These are phyloP conservation scores for Boechera stricta DNA, from an alignment of 345 rosid genomes.

Conservation along the genomic window DNA sequence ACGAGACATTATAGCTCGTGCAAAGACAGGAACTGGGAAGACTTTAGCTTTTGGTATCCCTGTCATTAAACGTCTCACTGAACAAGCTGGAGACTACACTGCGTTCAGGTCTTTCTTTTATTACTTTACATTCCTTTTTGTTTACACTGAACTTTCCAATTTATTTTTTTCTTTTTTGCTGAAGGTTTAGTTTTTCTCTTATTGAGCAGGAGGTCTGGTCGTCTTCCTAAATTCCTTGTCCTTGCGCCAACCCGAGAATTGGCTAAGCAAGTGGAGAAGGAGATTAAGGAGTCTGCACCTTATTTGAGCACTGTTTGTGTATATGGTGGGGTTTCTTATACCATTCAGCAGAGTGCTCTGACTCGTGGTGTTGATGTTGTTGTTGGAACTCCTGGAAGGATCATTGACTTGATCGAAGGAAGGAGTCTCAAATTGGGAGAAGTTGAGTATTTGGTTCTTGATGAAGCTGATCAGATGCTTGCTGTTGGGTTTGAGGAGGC, in stretches of 20 bases:
- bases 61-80: slow-evolving; percentile 79
- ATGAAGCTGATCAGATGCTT: slow-evolving; percentile 99
- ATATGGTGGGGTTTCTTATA: slow-evolving; percentile 95
- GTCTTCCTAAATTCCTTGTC: slow-evolving; percentile 78
- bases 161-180: slow-evolving; percentile 10
- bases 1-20: slow-evolving; percentile 91
- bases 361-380: slow-evolving; percentile 95
- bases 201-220: slow-evolving; percentile 60
- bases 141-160: neutral
- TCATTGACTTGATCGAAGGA: slow-evolving; percentile 81
- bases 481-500: slow-evolving; percentile 98
- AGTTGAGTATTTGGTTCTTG: slow-evolving; percentile 93
- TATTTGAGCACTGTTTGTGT: slow-evolving; percentile 84
- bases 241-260: slow-evolving; percentile 92
- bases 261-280: slow-evolving; percentile 97
- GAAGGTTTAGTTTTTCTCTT: neutral
- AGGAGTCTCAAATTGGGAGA: slow-evolving; percentile 82
- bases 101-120: slow-evolving; percentile 55
- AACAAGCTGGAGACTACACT: slow-evolving; percentile 52
- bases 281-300: slow-evolving; percentile 91
- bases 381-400: slow-evolving; percentile 97
- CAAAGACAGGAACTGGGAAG: slow-evolving; percentile 99
- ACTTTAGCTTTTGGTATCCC: slow-evolving; percentile 97
- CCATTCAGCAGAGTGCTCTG: slow-evolving; percentile 77
- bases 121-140: neutral